Base-by-base conservation (phyloP, 208 protist genomes). In the Leishmania aethiopica region DNA sequence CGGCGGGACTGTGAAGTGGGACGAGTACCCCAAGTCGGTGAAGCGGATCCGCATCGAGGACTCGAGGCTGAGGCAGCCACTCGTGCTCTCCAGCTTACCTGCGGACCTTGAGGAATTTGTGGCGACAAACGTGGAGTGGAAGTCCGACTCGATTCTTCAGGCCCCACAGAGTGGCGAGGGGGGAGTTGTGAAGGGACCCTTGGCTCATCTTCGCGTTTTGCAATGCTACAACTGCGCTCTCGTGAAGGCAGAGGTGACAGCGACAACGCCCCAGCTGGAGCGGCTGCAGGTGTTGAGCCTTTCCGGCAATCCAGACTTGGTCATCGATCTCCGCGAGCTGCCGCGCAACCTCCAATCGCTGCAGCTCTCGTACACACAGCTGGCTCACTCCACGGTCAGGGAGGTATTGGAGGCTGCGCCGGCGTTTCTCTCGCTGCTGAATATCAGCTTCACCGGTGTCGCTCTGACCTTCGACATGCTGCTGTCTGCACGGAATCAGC, bases 171-270 rank as follows among this genome's bases (percentile, higher is more conserved):
- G 69, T 17, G 69, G 28, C 7, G 25, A 28, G 13, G 8, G 4
- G 7, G 4, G 5, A 17, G 3, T 1, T 49, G 32, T 8, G 2
- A 32, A n/a, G 2, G 69, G 8, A 0, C 2, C 40, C 22, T 2
- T 32, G 8, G 5, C 40, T 60, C 15, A n/a, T 3, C 76, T 84
- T 17, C 15, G 22, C 5, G 45, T 25, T 47, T 40, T 84, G 35
- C 53, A 47, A n/a, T 84, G 81, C 37, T 45, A 73, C 55, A 73
- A 53, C 40, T 84, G 81, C 40, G 57, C 35, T 1, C 55, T 84
- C 1, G 74, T 40, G 75, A n/a, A 19, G 42, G 67, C 75, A 8
- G 19, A 77, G 4, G 8, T 84, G 5, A 32, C 15, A 1, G 0
- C 2, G 3, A 19, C 62, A 0, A 8, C 53, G 22, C 11, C 64